A percentile compares a stretch with the other conserved stretches of the same genome.
Conservation (phyloP, 208 protist species). For the Trypanosoma grayi region DNA sequence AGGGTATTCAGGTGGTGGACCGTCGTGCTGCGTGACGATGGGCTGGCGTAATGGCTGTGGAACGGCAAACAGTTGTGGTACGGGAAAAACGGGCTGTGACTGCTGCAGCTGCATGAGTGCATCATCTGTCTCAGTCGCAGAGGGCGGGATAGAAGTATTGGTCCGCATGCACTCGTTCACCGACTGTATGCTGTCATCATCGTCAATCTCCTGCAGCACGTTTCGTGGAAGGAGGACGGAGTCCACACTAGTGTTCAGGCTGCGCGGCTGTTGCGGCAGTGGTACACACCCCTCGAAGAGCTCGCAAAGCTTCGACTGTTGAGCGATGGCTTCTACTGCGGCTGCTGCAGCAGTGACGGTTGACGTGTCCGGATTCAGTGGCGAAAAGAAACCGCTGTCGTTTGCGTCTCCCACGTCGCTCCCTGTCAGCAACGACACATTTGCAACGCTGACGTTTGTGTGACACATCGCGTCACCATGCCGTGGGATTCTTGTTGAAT, state of each 20-base stretch:
- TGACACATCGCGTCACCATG: background rate
- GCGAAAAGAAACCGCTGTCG: constrained; percentile 1
- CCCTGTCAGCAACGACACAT: constrained; percentile 3
- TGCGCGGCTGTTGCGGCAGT: background rate
- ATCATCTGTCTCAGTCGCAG: background rate
- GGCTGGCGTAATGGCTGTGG: background rate
- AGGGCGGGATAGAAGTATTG: too few species aligned
- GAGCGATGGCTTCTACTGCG: too few species aligned
- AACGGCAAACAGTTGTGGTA: background rate
- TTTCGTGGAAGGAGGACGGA: constrained; percentile 9
- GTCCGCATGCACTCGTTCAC: background rate
- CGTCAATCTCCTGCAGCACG: constrained; percentile 46
- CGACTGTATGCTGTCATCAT: constrained; percentile 20
- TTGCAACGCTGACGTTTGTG: background rate
- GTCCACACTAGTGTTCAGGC: constrained; percentile 5
- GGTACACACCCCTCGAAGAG: constrained; percentile 10
- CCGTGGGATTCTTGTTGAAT: background rate
- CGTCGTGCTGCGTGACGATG: background rate
- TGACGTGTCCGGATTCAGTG: too few species aligned
- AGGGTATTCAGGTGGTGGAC: constrained; percentile 14
- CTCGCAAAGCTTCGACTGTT: background rate
- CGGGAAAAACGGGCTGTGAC: background rate
- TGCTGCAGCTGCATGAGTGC: background rate
- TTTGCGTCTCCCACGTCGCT: constrained; percentile 7
- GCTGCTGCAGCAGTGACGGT: too few species aligned